Evolutionary conservation across 75 land plant genomes (phyloP).

Genomic region (Chamaecyparis obtusa): DNA sequence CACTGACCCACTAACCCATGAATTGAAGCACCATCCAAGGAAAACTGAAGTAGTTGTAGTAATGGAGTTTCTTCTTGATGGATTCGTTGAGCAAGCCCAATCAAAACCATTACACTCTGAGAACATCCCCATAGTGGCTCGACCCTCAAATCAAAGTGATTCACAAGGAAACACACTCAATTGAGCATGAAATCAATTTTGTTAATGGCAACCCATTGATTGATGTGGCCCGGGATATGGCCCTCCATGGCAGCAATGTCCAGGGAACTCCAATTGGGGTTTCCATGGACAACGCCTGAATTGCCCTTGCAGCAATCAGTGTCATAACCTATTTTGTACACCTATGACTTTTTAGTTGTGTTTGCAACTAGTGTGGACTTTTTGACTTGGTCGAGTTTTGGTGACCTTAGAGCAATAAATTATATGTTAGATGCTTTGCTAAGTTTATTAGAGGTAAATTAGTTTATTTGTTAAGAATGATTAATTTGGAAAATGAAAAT

Average conservation of each 20-base stretch:
- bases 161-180: conserved; percentile 55
- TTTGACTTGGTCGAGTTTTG: too few relatives aligned
- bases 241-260: conserved; percentile 85
- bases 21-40: conserved; percentile 34
- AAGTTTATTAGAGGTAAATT: too few relatives aligned
- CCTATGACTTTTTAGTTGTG: conserved; percentile 78
- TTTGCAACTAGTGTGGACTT: conserved; percentile 72
- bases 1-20: conserved; percentile 22
- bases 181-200: conserved; percentile 81
- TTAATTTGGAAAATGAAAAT: too few relatives aligned
- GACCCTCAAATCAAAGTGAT: conserved; percentile 60
- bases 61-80: conserved; percentile 37
- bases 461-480: too few relatives aligned
- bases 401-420: too few relatives aligned
- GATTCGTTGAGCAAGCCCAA: conserved; percentile 60
- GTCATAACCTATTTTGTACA: conserved; percentile 87
- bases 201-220: conserved; percentile 86
- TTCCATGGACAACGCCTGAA: conserved; percentile 80
- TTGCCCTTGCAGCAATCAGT: conserved; percentile 69
- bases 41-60: conserved; percentile 54
- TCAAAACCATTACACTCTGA: conserved; percentile 46
- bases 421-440: too few relatives aligned
- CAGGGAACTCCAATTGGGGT: conserved; percentile 90
- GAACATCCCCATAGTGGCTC: conserved; percentile 24
- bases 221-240: conserved; percentile 76